A percentile compares a stretch with the other conserved stretches of the same genome.
These are phyloP conservation scores for Dipteronia dyeriana DNA, from an alignment of 345 rosid species.

Conservation along the genomic window DNA sequence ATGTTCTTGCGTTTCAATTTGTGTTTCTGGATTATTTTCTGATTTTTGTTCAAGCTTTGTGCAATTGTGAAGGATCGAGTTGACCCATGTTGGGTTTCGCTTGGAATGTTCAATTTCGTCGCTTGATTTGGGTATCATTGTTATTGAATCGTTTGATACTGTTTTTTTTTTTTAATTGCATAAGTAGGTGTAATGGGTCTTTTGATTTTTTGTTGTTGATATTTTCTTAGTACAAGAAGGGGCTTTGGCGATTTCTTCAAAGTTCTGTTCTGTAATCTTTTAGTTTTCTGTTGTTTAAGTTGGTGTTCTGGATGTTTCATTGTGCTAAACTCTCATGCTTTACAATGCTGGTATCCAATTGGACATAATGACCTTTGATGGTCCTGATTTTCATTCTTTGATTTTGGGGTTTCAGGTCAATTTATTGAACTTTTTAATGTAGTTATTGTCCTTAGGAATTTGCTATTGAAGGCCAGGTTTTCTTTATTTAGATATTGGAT, in stretches of 20 bases:
- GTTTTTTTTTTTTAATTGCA: background rate
- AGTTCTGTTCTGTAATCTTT: background rate
- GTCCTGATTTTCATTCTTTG: slow-evolving; percentile 20
- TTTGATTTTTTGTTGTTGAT: background rate
- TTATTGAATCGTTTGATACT: slow-evolving; percentile 13
- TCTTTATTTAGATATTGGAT: slow-evolving; percentile 5
- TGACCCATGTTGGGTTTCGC: slow-evolving; percentile 23
- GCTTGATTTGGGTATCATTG: slow-evolving; percentile 10
- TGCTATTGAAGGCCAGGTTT: background rate
- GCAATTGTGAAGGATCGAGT: slow-evolving; percentile 19
- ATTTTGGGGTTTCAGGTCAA: slow-evolving; percentile 19
- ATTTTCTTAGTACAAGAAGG: background rate
- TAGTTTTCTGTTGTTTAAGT: slow-evolving; percentile 4
- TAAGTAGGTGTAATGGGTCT: slow-evolving; percentile 21
- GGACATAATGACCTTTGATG: background rate
- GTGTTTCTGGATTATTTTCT: slow-evolving; percentile 1
- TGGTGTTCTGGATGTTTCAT: slow-evolving; percentile 8
- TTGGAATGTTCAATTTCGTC: background rate
- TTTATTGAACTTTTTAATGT: slow-evolving; percentile 10
- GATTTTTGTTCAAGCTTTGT: background rate
- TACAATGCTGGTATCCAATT: slow-evolving; percentile 18
- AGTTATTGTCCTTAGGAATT: background rate
- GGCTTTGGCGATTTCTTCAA: slow-evolving; percentile 11
- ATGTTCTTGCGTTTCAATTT: background rate
- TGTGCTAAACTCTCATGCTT: slow-evolving; percentile 16